These are phyloP conservation scores for Melanopsichium pennsylvanicum DNA, from an alignment of 1,284 basidiomycete genomes.

Conservation along the genomic window DNA sequence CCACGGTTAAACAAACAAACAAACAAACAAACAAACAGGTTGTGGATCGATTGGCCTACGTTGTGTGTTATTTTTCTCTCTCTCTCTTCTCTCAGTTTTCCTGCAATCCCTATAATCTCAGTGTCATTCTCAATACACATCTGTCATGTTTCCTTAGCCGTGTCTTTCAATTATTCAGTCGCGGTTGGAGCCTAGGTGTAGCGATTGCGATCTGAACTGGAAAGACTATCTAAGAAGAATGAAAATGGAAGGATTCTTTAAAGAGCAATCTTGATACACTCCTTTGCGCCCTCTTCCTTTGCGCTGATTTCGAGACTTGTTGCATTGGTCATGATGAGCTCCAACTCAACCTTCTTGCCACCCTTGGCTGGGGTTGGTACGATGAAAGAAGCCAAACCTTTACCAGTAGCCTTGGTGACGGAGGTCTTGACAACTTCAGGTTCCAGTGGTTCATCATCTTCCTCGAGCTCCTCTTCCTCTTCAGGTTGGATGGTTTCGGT, in stretches of 20 bases:
- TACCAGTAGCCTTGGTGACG: constrained; percentile 39
- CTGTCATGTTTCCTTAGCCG: too few relatives aligned
- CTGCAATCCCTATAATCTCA: too few relatives aligned
- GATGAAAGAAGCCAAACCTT: constrained; percentile 38
- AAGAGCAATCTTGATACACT: constrained; percentile 21
- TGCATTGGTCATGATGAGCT: constrained; percentile 30
- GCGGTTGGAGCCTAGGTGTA: too few relatives aligned
- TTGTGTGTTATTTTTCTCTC: too few relatives aligned
- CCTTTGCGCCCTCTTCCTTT: constrained; percentile 22
- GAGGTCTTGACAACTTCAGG: constrained; percentile 58
- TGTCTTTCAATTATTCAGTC: too few relatives aligned
- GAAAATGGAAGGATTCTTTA: too few relatives aligned
- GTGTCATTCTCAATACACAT: too few relatives aligned
- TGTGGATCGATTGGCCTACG: too few relatives aligned
- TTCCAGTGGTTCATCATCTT: constrained; percentile 66
- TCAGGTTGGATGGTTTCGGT: constrained; percentile 69
- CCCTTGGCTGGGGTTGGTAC: constrained; percentile 40
- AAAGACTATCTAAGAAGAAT: too few relatives aligned
- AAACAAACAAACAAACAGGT: too few relatives aligned
- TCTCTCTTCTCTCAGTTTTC: too few relatives aligned
- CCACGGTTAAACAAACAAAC: constrained; percentile 3
- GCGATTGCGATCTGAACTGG: too few relatives aligned
- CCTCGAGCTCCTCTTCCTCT: constrained; percentile 67
- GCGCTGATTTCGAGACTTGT: constrained; percentile 25
- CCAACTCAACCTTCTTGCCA: constrained; percentile 29